Evolutionary conservation across 1,139 yeast species (phyloP).

Genomic region (Yamadazyma membranifaciens): DNA sequence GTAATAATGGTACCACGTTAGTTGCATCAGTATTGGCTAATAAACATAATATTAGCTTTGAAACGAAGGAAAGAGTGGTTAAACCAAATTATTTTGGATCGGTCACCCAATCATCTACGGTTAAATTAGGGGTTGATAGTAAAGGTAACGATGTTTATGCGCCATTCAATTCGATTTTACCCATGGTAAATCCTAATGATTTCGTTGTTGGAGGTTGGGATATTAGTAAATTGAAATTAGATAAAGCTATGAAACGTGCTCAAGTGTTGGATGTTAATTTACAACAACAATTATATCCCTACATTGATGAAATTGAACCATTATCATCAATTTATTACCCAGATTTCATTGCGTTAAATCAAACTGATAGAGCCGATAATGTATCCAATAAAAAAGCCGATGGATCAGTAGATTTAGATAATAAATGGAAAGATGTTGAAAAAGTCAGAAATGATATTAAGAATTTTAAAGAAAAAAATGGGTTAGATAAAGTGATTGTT

Average conservation of each 20-base stretch:
- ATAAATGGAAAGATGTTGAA: slow-evolving; percentile 91
- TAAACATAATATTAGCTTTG: slow-evolving; percentile 73
- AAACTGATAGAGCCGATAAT: slow-evolving; percentile 88
- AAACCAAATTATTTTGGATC: slow-evolving; percentile 92
- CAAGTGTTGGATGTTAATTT: slow-evolving; percentile 83
- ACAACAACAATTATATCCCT: slow-evolving; percentile 71
- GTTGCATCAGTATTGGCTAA: slow-evolving; percentile 85
- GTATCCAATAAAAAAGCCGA: slow-evolving; percentile 57
- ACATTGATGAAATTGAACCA: slow-evolving; percentile 66
- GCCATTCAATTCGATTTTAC: slow-evolving; percentile 87
- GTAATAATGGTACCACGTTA: slow-evolving; percentile 93
- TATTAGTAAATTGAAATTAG: slow-evolving; percentile 68
- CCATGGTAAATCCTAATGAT: slow-evolving; percentile 88
- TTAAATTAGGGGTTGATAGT: slow-evolving; percentile 81
- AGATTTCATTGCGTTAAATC: slow-evolving; percentile 94
- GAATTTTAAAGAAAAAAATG: slow-evolving; percentile 70
- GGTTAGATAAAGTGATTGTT: slow-evolving; percentile 82
- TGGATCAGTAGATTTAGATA: slow-evolving; percentile 52
- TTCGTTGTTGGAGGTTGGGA: slow-evolving; percentile 95
- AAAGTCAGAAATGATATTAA: slow-evolving; percentile 79
- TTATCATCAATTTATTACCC: slow-evolving; percentile 90
- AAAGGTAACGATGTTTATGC: slow-evolving; percentile 87
- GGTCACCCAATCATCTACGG: slow-evolving; percentile 91
- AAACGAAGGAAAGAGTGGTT: slow-evolving; percentile 76
- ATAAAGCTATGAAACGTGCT: slow-evolving; percentile 81